A percentile compares a stretch with the other conserved stretches of the same genome.
Evolutionary conservation across 768 basidiomycete species (phyloP).

Genomic region (Termitomyces sp.): DNA sequence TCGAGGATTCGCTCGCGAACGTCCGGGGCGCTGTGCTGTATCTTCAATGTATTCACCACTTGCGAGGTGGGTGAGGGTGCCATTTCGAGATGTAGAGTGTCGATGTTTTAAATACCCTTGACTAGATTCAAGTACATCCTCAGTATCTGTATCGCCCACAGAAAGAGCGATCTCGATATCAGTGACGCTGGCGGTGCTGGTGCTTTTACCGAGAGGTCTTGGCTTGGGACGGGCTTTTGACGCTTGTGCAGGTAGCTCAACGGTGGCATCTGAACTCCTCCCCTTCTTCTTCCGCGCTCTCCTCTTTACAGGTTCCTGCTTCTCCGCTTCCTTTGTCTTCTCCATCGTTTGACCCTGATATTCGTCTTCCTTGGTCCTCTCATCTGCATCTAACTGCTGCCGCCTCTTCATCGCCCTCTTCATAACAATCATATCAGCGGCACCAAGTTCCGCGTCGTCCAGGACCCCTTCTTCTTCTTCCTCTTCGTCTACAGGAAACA

Average conservation of each 20-base stretch:
- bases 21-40: not conserved
- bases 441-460: constrained; percentile 29
- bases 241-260: not conserved
- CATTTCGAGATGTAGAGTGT: not conserved
- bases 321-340: constrained; percentile 9
- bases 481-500: constrained; percentile 71
- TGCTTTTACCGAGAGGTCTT: constrained; percentile 17
- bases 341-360: constrained; percentile 9
- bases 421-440: constrained; percentile 48
- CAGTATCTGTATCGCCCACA: not conserved
- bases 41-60: not conserved
- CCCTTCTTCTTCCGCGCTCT: constrained; percentile 6
- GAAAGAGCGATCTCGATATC: constrained; percentile 2
- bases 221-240: constrained; percentile 17
- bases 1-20: not conserved
- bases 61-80: not conserved
- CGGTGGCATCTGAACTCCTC: constrained; percentile 11
- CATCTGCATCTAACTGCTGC: constrained; percentile 43
- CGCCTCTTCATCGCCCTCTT: constrained; percentile 46
- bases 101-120: not conserved
- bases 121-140: not conserved
- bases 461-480: constrained; percentile 32
- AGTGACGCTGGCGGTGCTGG: constrained; percentile 13
- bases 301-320: constrained; percentile 3
- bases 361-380: constrained; percentile 24